A percentile compares a stretch with the other conserved stretches of the same genome.
Conservation (phyloP, 2,329 filamentous ascomycete species). For the Lasiodiplodia sp. region DNA sequence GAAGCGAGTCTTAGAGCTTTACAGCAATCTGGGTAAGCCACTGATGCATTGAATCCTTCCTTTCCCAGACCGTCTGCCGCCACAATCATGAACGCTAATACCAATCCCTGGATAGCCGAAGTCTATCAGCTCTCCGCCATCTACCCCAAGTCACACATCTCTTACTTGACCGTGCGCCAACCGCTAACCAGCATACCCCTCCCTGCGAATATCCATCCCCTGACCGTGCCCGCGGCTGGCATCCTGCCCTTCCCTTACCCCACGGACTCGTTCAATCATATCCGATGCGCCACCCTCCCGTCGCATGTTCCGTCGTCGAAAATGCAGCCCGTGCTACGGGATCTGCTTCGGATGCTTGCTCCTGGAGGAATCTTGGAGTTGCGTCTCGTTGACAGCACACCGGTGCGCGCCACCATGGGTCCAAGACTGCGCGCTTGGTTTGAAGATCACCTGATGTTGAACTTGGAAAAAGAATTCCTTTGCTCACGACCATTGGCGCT, state of each 20-base stretch:
- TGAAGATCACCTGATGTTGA: slow-evolving; percentile 65
- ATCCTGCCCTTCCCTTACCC: slow-evolving; percentile 60
- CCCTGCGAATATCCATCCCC: slow-evolving; percentile 41
- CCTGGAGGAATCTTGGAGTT: slow-evolving; percentile 65
- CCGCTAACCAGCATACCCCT: slow-evolving; percentile 42
- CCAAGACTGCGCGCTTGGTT: slow-evolving; percentile 67
- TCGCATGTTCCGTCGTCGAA: slow-evolving; percentile 64
- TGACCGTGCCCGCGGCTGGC: slow-evolving; percentile 44
- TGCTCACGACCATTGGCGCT: slow-evolving; percentile 66
- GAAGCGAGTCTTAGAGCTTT: slow-evolving; percentile 42
- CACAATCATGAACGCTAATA: slow-evolving; percentile 35
- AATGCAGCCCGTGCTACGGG: slow-evolving; percentile 63
- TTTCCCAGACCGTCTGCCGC: slow-evolving; percentile 35
- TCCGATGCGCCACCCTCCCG: slow-evolving; percentile 59
- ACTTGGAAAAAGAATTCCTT: slow-evolving; percentile 65
- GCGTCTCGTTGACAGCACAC: slow-evolving; percentile 68
- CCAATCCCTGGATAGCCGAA: slow-evolving; percentile 43
- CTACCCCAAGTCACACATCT: slow-evolving; percentile 46
- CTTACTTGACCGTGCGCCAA: slow-evolving; percentile 45
- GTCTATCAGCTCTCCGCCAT: slow-evolving; percentile 55
- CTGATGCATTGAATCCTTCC: slow-evolving; percentile 27
- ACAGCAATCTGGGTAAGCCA: slow-evolving; percentile 42
- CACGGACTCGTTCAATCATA: slow-evolving; percentile 44
- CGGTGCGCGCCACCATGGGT: slow-evolving; percentile 63
- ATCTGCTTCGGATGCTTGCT: slow-evolving; percentile 64